phyloP scores from a whole-genome alignment of 1,284 basidiomycete genomes.

The Cryptococcus maquisensis region DNA sequence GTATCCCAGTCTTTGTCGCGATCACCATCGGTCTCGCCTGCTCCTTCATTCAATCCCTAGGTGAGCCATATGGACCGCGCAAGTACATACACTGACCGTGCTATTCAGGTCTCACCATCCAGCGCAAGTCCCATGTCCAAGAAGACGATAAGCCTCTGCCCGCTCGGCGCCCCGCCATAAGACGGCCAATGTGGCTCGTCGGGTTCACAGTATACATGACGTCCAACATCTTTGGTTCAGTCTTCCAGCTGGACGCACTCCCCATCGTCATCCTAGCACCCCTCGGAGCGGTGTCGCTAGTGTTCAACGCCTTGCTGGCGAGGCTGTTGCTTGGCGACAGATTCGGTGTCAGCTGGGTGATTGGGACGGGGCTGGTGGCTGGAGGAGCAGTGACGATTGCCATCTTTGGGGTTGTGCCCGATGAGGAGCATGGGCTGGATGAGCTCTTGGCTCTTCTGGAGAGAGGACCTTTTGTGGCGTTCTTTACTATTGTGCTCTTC shows the following conservation, averaged over 20 bases:
- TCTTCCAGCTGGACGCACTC: conserved; percentile 91
- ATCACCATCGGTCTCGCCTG: conserved; percentile 75
- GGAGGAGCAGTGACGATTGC: conserved; percentile 86
- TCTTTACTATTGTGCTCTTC: conserved; percentile 70
- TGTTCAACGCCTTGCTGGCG: conserved; percentile 95
- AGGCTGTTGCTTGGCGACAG: conserved; percentile 77
- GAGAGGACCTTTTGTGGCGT: conserved; percentile 72
- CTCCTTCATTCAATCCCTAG: conserved; percentile 84
- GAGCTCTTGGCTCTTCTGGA: conserved; percentile 76
- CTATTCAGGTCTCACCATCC: conserved; percentile 70
- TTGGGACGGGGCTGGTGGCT: conserved; percentile 82
- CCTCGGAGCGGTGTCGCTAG: conserved; percentile 81
- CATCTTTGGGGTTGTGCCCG: conserved; percentile 87
- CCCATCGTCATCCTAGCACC: conserved; percentile 90
- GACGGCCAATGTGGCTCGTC: conserved; percentile 76
- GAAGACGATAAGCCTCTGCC: conserved; percentile 69
- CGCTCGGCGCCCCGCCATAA: conserved; percentile 64
- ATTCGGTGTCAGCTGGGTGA: conserved; percentile 77
- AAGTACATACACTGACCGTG: background rate
- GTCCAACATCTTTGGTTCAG: conserved; percentile 75
- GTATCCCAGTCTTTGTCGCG: conserved; percentile 57
- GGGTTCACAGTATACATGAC: conserved; percentile 81
- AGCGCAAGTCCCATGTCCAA: conserved; percentile 87
- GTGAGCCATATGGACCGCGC: conserved; percentile 28
- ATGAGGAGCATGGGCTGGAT: conserved; percentile 81